phyloP scores from a whole-genome alignment of 208 protist species.

The Trypanosoma congolense region DNA sequence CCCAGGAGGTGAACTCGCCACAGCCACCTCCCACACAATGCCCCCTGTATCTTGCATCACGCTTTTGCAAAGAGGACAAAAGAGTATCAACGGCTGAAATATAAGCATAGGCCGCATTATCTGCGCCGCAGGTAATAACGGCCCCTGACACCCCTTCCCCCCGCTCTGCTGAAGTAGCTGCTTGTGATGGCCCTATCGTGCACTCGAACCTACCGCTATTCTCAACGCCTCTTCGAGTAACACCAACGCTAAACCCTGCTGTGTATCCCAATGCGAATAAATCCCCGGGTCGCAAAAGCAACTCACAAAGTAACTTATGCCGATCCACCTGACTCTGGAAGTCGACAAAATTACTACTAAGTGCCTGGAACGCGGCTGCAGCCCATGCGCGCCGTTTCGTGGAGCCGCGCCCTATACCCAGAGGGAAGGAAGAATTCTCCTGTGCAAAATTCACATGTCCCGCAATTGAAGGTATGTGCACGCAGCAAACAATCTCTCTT shows the following conservation, averaged over 20 bases:
- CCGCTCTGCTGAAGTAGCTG: not conserved
- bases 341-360: constrained; percentile 47
- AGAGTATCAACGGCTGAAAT: constrained; percentile 20
- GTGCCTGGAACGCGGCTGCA: constrained; percentile 43
- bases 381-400: constrained; percentile 50
- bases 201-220: constrained; percentile 10
- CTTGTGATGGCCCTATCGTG: constrained; percentile 4
- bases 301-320: constrained; percentile 24
- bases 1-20: constrained; percentile 30
- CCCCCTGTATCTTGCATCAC: not conserved
- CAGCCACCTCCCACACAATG: not conserved
- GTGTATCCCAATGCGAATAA: constrained; percentile 6
- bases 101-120: constrained; percentile 17
- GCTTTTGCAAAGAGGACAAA: not conserved
- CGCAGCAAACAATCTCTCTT: constrained; percentile 16
- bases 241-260: constrained; percentile 8
- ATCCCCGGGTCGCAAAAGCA: constrained; percentile 20
- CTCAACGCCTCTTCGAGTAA: not conserved
- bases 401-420: constrained; percentile 46
- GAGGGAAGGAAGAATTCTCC: constrained; percentile 16
- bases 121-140: constrained; percentile 7
- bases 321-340: constrained; percentile 37
- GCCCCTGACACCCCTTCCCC: not conserved
- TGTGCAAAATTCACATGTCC: constrained; percentile 12
- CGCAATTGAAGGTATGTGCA: constrained; percentile 16